Base-by-base conservation (phyloP, 345 rosid species). In the Sapria himalayana region DNA sequence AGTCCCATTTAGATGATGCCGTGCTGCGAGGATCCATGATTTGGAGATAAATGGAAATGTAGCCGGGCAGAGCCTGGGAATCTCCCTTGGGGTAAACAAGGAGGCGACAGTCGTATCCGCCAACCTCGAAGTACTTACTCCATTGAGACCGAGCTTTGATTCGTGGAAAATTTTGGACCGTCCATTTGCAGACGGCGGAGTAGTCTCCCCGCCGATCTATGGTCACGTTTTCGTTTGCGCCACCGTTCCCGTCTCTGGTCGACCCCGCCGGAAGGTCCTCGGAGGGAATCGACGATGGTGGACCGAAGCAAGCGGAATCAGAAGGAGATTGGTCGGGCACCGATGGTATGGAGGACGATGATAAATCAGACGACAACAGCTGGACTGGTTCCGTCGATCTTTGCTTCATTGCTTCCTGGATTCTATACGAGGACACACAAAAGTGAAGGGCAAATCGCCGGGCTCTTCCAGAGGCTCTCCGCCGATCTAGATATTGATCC, bases 71-170 rank as follows among this genome's bases (percentile, higher is more conserved):
- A 12, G 98, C 95, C 46, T 89, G 94, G 0, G 95, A 82, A 49
- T 89, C 98, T 9, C 98, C 98, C 52, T 73, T 82, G 33, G 98
- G 98, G 68, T 89, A 89, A 33, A 89, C 73, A 14, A 89, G 19
- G 24, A 89, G 69, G 38, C 98, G 91, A 39, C 98, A 89, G 77
- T 89, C 95, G 56, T 76, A 89, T 15, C 95, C 94, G 7, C 98
- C 98, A 8, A 89, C 94, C 73, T 82, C 98, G 49, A 89, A 79
- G 70, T 89, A 89, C 75, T 72, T 76, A 51, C 98, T 79, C 95
- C 92, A 89, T 8, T 78, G 67, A 50, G 93, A 85, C 68, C 78
- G 66, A 32, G 93, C 91, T 56, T 81, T 89, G 40, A 82, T 67
- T 55, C 76, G 75, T 1, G 93, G 71, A 33, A 89, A 79, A 57